Evolutionary conservation across 345 rosid species (phyloP).

Genomic region (Citrus trifoliata): DNA sequence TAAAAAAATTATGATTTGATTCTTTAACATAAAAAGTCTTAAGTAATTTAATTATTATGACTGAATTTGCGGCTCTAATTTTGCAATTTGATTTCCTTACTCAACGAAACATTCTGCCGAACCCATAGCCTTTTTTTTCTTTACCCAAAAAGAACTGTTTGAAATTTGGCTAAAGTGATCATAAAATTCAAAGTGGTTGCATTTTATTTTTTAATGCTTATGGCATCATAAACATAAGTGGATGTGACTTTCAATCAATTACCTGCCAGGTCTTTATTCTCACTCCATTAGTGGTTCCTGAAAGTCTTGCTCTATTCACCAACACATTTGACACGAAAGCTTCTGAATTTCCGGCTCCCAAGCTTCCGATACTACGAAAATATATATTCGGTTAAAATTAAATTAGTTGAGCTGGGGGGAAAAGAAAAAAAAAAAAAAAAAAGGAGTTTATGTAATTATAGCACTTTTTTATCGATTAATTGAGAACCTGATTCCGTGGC

Average conservation of each 20-base stretch:
- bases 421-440: too few relatives aligned
- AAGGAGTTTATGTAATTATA: slow-evolving; percentile 2
- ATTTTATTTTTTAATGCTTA: not conserved
- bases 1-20: not conserved
- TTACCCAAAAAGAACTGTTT: not conserved
- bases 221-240: not conserved
- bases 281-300: slow-evolving; percentile 79
- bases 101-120: not conserved
- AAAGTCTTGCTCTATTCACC: slow-evolving; percentile 52
- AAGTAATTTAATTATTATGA: not conserved
- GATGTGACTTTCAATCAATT: not conserved
- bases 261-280: slow-evolving; percentile 99
- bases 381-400: slow-evolving; percentile 17
- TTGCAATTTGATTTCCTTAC: not conserved
- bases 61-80: slow-evolving; percentile 12
- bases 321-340: slow-evolving; percentile 75
- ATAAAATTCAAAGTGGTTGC: not conserved
- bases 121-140: not conserved
- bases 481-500: slow-evolving; percentile 88
- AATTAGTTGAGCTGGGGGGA: too few relatives aligned
- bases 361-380: slow-evolving; percentile 71
- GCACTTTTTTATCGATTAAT: not conserved
- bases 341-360: slow-evolving; percentile 58
- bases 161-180: not conserved
- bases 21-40: not conserved